A percentile compares a stretch with the other conserved stretches of the same genome.
Conservation (phyloP, 768 basidiomycete species). For the Termitomyces sp. region DNA sequence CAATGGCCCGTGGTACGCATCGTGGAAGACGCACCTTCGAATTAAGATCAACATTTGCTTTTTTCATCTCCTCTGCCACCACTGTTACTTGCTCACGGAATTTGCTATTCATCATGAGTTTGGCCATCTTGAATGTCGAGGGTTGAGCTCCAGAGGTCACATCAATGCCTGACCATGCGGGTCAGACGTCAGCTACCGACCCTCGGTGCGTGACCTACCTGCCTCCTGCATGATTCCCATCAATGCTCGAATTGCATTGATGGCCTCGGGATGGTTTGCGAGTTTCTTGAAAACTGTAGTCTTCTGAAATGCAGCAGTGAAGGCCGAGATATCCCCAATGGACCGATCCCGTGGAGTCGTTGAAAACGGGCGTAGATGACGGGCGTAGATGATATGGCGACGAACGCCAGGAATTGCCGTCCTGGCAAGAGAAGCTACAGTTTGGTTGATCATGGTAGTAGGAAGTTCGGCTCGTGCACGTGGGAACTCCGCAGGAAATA, state of each 20-base stretch:
- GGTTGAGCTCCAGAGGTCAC: slow-evolving; percentile 39
- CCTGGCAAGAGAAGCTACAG: slow-evolving; percentile 14
- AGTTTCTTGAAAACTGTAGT: slow-evolving; percentile 47
- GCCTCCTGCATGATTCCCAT: slow-evolving; percentile 42
- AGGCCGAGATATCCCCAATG: slow-evolving; percentile 28
- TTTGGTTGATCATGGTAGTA: slow-evolving; percentile 17
- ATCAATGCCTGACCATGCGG: slow-evolving; percentile 44
- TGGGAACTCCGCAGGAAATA: slow-evolving; percentile 15
- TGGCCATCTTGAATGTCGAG: slow-evolving; percentile 51
- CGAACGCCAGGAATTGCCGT: slow-evolving; percentile 9
- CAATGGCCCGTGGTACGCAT: not conserved
- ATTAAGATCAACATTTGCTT: slow-evolving; percentile 57
- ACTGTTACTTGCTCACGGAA: slow-evolving; percentile 46
- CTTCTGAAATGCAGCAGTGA: slow-evolving; percentile 40
- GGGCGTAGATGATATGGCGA: slow-evolving; percentile 9
- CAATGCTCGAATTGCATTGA: slow-evolving; percentile 46
- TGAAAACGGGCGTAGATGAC: slow-evolving; percentile 17
- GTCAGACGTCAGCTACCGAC: not conserved
- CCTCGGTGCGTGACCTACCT: slow-evolving; percentile 29
- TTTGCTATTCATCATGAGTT: slow-evolving; percentile 48
- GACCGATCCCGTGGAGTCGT: slow-evolving; percentile 21
- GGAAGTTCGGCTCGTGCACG: not conserved
- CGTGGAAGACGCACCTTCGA: slow-evolving; percentile 42
- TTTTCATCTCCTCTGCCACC: slow-evolving; percentile 48
- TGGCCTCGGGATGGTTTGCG: slow-evolving; percentile 44